A percentile compares a stretch with the other conserved stretches of the same genome.
Evolutionary conservation across 768 basidiomycete genomes (phyloP).

Genomic region (Leucocoprinus leucothites): DNA sequence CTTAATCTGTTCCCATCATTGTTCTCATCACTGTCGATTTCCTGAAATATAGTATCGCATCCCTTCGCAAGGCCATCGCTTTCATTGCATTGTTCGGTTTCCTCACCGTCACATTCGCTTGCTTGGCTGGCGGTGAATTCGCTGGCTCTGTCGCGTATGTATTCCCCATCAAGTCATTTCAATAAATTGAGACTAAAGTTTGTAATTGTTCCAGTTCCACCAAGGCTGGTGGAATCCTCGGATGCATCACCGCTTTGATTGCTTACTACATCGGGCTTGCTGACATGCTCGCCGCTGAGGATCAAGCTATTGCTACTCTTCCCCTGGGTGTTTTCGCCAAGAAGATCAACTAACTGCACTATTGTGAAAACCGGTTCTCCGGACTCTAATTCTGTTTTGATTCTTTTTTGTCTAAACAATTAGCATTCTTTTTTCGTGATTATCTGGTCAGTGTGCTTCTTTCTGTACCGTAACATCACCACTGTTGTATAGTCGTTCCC

Average conservation of each 20-base stretch:
- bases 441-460: too few species aligned
- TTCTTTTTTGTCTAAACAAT: too few species aligned
- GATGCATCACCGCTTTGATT: conserved; percentile 42
- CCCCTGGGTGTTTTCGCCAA: conserved; percentile 41
- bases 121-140: conserved; percentile 40
- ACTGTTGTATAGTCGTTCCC: too few species aligned
- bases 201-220: conserved; percentile 22
- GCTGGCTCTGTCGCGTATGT: conserved; percentile 26
- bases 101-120: conserved; percentile 37
- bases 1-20: neutral
- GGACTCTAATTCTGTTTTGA: neutral
- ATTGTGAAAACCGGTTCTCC: neutral
- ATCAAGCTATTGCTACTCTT: conserved; percentile 32
- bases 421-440: too few species aligned
- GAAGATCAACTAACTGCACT: conserved; percentile 14
- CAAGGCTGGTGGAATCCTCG: conserved; percentile 44
- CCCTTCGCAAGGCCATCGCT: conserved; percentile 35
- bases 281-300: conserved; percentile 40
- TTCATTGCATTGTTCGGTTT: conserved; percentile 37
- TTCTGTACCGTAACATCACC: too few species aligned
- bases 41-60: conserved; percentile 26
- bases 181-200: too few species aligned
- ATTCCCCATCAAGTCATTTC: too few species aligned
- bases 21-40: neutral
- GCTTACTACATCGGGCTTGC: conserved; percentile 47